phyloP scores from a whole-genome alignment of 257 asterid genomes.

The Rauvolfia tetraphylla region DNA sequence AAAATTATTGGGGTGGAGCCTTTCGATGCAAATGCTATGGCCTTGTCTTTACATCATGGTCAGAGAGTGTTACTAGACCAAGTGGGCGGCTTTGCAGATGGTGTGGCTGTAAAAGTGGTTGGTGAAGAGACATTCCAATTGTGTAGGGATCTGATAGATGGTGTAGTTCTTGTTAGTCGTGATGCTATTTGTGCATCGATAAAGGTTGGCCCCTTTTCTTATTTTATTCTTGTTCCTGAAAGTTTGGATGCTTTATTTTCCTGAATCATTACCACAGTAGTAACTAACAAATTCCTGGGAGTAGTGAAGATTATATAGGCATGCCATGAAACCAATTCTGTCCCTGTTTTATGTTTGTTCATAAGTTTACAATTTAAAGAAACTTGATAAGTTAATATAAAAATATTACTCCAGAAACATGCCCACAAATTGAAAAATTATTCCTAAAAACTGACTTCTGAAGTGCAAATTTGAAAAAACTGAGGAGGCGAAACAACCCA shows the following conservation, averaged over 20 bases:
- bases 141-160: constrained; percentile 80
- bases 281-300: neutral
- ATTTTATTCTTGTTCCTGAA: neutral
- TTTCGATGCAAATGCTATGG: constrained; percentile 90
- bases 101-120: constrained; percentile 93
- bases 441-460: neutral
- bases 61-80: constrained; percentile 77
- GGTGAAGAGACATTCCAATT: constrained; percentile 86
- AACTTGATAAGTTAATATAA: neutral
- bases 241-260: neutral
- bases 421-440: neutral
- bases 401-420: neutral
- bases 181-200: constrained; percentile 97
- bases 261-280: neutral
- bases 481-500: neutral
- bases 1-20: constrained; percentile 96
- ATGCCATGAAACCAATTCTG: neutral
- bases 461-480: neutral
- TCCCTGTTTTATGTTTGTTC: neutral
- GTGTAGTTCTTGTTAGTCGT: constrained; percentile 84
- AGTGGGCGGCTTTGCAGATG: constrained; percentile 97
- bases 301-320: neutral
- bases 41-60: constrained; percentile 77
- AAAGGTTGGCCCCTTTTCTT: constrained; percentile 56
- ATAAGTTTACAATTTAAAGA: neutral